Evolutionary conservation across 1,139 yeast genomes (phyloP), one percentile per base, ranked within the genome.

Genomic region (Scheffersomyces lignicola): DNA sequence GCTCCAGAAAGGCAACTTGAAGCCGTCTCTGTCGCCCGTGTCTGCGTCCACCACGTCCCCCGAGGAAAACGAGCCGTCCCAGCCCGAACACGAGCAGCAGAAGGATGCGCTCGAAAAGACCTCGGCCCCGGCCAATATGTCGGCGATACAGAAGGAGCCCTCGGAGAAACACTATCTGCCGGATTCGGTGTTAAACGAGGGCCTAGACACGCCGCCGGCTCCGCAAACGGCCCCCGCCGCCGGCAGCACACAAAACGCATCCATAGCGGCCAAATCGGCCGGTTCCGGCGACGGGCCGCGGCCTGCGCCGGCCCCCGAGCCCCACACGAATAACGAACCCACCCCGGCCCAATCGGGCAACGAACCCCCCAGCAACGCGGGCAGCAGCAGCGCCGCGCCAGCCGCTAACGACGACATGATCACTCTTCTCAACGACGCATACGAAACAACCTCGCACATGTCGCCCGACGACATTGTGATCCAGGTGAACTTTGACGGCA

Each of bases 401-500:
- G 3, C 22, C n/a, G 10, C 16, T 18, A 12, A 24, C 24, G 12
- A 15, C 32, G 11, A n/a, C n/a, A n/a, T n/a, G n/a, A n/a, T n/a
- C n/a, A n/a, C n/a, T n/a, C n/a, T n/a, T n/a, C n/a, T n/a, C n/a
- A n/a, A 38, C 23, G 38, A 42, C 11, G 24, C 31, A 2, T 65
- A 58, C 36, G 69, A 64, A 18, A 56, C 58, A 33, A 45, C 64
- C n/a, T 58, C 65, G 7, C 62, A 54, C 39, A 67, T 69, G 75
- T 52, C 69, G n/a, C 49, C 53, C 7, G 62, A 66, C 20, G 73
- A 69, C 40, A 46, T 69, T 18, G 42, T 50, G 33, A 56, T 66
- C 26, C 75, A 70, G 43, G 52, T 58, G 37, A 63, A 61, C 38
- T 48, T 69, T 23, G 74, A 68, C 41, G 58, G 61, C 29, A 69